These are phyloP conservation scores for Chaetomium fimeti DNA, from an alignment of 495 filamentous ascomycete species.

Conservation along the genomic window DNA sequence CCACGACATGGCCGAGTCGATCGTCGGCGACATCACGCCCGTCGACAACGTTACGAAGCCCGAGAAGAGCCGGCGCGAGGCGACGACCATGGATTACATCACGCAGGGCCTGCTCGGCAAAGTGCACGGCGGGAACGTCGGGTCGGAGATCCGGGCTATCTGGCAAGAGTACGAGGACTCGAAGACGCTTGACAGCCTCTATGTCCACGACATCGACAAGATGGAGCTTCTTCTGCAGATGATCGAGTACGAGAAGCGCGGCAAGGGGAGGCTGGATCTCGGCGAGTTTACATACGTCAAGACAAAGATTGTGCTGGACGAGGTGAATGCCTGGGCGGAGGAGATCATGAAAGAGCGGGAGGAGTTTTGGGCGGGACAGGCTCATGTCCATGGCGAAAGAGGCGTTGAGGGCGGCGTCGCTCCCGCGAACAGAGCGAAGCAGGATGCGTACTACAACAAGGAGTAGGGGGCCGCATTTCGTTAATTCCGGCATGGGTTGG, in stretches of 20 bases:
- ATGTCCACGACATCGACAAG: slow-evolving; percentile 97
- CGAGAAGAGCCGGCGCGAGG: slow-evolving; percentile 86
- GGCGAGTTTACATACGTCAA: slow-evolving; percentile 81
- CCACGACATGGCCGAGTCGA: slow-evolving; percentile 94
- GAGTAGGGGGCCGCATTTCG: slow-evolving; percentile 14
- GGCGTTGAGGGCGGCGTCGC: slow-evolving; percentile 43
- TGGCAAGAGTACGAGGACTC: slow-evolving; percentile 95
- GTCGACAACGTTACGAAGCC: slow-evolving; percentile 66
- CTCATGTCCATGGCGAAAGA: slow-evolving; percentile 44
- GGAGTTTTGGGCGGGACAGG: slow-evolving; percentile 62
- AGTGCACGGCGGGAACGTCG: slow-evolving; percentile 66
- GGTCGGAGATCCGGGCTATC: slow-evolving; percentile 65
- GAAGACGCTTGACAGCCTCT: slow-evolving; percentile 75
- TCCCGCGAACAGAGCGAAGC: slow-evolving; percentile 36
- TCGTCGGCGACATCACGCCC: slow-evolving; percentile 96
- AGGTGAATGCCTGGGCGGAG: slow-evolving; percentile 75
- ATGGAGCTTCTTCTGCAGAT: slow-evolving; percentile 92
- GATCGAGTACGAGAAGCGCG: slow-evolving; percentile 87
- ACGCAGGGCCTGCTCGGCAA: slow-evolving; percentile 66
- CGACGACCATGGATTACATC: slow-evolving; percentile 86
- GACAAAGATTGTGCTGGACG: slow-evolving; percentile 65
- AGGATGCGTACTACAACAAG: slow-evolving; percentile 46
- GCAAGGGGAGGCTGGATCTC: slow-evolving; percentile 64
- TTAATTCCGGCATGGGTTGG: not conserved
- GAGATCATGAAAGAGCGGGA: slow-evolving; percentile 74